Percentiles rank a stretch among this genome's conserved stretches.
These are phyloP conservation scores for Dendrobium huoshanense DNA, from an alignment of 106 monocot species.

Conservation along the genomic window DNA sequence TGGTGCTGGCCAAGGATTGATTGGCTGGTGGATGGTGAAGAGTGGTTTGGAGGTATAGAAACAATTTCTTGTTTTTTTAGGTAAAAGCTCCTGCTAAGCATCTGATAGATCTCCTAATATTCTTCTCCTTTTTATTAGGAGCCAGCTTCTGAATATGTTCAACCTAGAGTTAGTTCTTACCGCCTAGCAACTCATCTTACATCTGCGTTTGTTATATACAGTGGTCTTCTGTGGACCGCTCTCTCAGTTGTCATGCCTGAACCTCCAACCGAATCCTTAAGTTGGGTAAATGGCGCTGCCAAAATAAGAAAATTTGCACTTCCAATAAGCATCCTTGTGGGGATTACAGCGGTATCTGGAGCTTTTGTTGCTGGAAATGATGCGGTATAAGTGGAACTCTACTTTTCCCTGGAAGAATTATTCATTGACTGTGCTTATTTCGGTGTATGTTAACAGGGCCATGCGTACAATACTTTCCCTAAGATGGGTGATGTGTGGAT, in stretches of 20 bases:
- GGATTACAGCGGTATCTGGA: conserved; percentile 88
- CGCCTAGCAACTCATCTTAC: conserved; percentile 89
- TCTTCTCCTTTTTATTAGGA: conserved; percentile 35
- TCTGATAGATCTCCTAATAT: neutral
- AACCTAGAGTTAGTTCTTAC: conserved; percentile 98
- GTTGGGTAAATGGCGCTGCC: conserved; percentile 72
- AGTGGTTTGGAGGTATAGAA: conserved; percentile 81
- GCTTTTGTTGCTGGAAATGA: conserved; percentile 99
- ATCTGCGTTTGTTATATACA: conserved; percentile 92
- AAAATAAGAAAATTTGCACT: conserved; percentile 60
- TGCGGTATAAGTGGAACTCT: conserved; percentile 45
- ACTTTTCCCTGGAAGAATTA: neutral
- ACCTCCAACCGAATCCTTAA: conserved; percentile 62
- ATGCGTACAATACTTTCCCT: conserved; percentile 97
- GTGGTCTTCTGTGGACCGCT: conserved; percentile 93
- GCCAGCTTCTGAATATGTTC: conserved; percentile 88
- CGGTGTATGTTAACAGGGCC: conserved; percentile 46
- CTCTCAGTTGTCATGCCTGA: conserved; percentile 94
- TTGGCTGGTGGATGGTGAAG: conserved; percentile 99
- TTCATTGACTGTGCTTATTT: neutral
- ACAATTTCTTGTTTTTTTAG: neutral
- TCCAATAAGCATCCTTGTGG: conserved; percentile 73
- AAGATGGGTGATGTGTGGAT: conserved; percentile 99
- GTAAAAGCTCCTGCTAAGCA: neutral
- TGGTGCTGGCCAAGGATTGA: conserved; percentile 83